Base-by-base conservation (phyloP, 73 alveolate species). In the Paramecium octaurelia region DNA sequence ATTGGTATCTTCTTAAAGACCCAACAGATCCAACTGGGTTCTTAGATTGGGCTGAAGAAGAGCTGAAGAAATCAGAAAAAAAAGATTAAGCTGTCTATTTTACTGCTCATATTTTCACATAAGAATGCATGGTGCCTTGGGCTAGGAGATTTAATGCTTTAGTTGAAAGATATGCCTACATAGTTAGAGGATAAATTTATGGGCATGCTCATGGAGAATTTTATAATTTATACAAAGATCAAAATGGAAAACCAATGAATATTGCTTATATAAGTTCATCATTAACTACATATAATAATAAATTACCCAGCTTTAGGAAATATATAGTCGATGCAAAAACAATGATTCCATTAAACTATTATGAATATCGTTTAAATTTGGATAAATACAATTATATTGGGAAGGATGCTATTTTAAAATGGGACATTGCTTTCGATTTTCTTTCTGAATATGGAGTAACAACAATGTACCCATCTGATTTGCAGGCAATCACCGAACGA, bases 151-250 rank as follows among this genome's bases (percentile, higher is more conserved):
- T 70, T 35, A 89, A 89, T 71, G 94, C 94, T 21, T 71, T 89
- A 40, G 75, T 89, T 12, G 80, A 89, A 54, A 89, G 94, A 89
- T 89, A 44, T 31, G 69, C 90, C 6, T 23, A 70, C n/a, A 89
- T 89, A 12, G 88, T 89, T 23, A 71, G 88, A 46, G 94, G 90
- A 46, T 89, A 89, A 71, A 70, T 89, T 18, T 89, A 69, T 36
- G 94, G 94, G 4, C 94, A 89, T 43, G 88, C 94, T 24, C 94
- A 89, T 71, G 88, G 88, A 57, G 94, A 89, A 46, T 83, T 70
- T 60, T 89, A 71, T 34, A 89, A 89, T 36, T 43, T 89, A 1
- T 89, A 89, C 35, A 89, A 73, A 29, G 94, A 71, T 23, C 20
- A 58, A 89, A 44, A 89, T 21, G 84, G 86, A 18, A 54, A 77